These are phyloP conservation scores for Grosmannia clavigera DNA, from an alignment of 2,329 filamentous ascomycete species.

Conservation along the genomic window DNA sequence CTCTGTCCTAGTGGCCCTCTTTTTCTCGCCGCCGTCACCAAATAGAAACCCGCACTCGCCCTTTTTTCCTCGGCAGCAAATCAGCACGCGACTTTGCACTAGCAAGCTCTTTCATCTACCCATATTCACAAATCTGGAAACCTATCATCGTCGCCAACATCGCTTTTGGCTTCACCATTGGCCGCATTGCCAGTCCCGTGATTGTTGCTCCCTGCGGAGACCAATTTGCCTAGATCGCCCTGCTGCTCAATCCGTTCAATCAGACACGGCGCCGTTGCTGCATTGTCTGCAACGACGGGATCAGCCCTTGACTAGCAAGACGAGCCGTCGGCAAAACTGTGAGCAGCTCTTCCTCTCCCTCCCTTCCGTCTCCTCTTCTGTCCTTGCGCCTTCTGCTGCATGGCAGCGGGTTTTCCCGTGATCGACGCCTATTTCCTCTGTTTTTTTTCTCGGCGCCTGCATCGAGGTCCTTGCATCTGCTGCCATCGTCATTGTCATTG, in stretches of 20 bases:
- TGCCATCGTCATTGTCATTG: not conserved
- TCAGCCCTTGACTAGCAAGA: not conserved
- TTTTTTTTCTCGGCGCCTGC: not conserved
- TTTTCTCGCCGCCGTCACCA: slow-evolving; percentile 3
- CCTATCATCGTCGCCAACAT: slow-evolving; percentile 40
- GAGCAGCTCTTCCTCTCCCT: not conserved
- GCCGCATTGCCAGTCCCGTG: slow-evolving; percentile 33
- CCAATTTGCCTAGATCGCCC: slow-evolving; percentile 7
- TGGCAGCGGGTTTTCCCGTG: not conserved
- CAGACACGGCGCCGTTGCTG: slow-evolving; percentile 1
- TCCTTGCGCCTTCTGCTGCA: not conserved
- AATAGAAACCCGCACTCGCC: slow-evolving; percentile 1
- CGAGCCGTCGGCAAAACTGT: not conserved
- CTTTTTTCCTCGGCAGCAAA: slow-evolving; percentile 24
- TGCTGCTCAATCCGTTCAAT: slow-evolving; percentile 2
- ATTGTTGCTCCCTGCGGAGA: slow-evolving; percentile 32
- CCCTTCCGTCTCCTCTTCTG: not conserved
- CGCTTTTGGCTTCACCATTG: slow-evolving; percentile 17
- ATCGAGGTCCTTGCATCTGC: not conserved
- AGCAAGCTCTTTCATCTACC: slow-evolving; percentile 19
- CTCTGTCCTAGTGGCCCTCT: slow-evolving; percentile 1
- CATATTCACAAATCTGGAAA: slow-evolving; percentile 16
- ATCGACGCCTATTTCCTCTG: not conserved
- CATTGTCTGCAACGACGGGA: not conserved
- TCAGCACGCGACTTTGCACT: slow-evolving; percentile 33